These are phyloP conservation scores for Phytopythium aichiense DNA, from an alignment of 352 stramenopile genomes.

Conservation along the genomic window DNA sequence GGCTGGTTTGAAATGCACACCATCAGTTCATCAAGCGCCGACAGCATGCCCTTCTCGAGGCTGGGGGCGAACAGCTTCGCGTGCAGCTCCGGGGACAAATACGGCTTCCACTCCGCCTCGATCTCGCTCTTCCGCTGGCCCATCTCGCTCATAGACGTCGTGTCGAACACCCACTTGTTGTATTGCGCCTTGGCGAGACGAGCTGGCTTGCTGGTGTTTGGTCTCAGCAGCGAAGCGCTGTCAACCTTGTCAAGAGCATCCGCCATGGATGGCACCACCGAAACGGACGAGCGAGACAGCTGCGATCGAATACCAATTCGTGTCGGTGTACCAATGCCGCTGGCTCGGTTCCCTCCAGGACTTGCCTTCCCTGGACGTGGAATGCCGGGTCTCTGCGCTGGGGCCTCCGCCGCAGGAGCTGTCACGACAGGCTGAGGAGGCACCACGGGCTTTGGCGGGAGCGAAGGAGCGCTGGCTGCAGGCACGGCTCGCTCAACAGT, in stretches of 20 bases:
- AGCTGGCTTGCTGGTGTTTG: conserved; percentile 56
- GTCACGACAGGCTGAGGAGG: not conserved
- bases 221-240: conserved; percentile 40
- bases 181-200: conserved; percentile 60
- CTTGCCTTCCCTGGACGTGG: conserved; percentile 8
- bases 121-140: conserved; percentile 64
- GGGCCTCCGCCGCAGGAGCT: conserved; percentile 1
- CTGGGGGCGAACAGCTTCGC: conserved; percentile 75
- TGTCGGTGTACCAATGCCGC: conserved; percentile 15
- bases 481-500: conserved; percentile 26
- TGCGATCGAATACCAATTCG: conserved; percentile 21
- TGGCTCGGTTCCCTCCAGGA: conserved; percentile 18
- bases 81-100: conserved; percentile 59
- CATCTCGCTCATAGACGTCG: conserved; percentile 65
- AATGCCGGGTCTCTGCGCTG: conserved; percentile 7
- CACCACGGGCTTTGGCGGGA: conserved; percentile 2
- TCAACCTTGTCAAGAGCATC: conserved; percentile 22
- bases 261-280: not conserved
- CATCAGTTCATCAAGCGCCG: conserved; percentile 71
- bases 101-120: conserved; percentile 74
- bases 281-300: conserved; percentile 14
- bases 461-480: not conserved
- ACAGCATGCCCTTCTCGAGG: conserved; percentile 82
- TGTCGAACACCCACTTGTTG: conserved; percentile 86
- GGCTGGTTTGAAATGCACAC: conserved; percentile 55